Base-by-base conservation (phyloP, 2,329 filamentous ascomycete genomes). In the Sporothrix pseudoabietina region DNA sequence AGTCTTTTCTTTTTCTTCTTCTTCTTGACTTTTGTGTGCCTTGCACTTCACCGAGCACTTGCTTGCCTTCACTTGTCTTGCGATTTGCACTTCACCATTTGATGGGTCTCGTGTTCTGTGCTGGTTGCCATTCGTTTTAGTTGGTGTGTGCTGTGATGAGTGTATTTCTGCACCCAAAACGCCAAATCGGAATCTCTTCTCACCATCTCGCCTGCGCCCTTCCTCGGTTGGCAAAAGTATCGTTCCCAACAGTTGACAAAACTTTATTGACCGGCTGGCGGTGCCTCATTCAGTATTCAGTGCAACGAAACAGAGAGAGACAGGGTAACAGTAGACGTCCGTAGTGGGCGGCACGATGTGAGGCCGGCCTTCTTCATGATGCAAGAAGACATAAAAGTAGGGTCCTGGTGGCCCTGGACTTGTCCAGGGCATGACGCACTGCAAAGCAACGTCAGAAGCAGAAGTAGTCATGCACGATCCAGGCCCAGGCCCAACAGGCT, bases 391-490 rank as follows among this genome's bases (percentile, higher is more conserved):
- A 26, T 35, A 26, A 4, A 55, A 44, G 41, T 4, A 9, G 44
- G 44, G 12, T 14, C 44, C 44, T 49, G 44, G 14, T 44, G 41
- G 44, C 12, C 44, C 14, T 49, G 44, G 35, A 6, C 12, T 19
- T 49, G 44, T 19, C 44, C 44, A 26, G 52, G 52, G 52, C n/a
- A 26, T 55, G 52, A 55, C 52, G 52, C 52, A 55, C n/a, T 10
- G 52, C 52, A 26, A 55, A 55, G 52, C 52, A 55, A 55, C 52
- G 52, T 55, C n/a, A 55, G 52, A 55, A 26, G 52, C 52, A 12
- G 26, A 49, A 49, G 14, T 19, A 55, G 52, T 55, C 22, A 55
- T 55, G 52, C 52, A 26, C 22, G 52, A 26, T 55, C 52, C 52
- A 55, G 52, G 52, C 22, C 52, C 52, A 55, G 52, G 49, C 12